These are phyloP conservation scores for Acer saccharum DNA, from an alignment of 345 rosid species.

Conservation along the genomic window DNA sequence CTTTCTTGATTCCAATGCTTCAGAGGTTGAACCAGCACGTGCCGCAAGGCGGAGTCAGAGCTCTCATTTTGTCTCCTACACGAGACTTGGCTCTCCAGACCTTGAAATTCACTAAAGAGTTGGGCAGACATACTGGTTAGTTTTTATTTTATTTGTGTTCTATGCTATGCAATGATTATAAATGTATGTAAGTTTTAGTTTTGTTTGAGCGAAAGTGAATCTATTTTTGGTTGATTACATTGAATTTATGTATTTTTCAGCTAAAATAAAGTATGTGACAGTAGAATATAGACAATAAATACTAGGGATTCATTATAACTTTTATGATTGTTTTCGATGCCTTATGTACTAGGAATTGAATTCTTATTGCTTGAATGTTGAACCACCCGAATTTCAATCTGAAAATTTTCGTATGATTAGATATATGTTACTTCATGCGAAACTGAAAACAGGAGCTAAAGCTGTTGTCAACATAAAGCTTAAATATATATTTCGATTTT, in stretches of 20 bases:
- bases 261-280: too few relatives aligned
- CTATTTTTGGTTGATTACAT: too few relatives aligned
- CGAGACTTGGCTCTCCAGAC: slow-evolving; percentile 96
- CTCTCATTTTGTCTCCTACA: slow-evolving; percentile 88
- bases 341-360: background rate
- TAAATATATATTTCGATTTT: too few relatives aligned
- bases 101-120: slow-evolving; percentile 87
- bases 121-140: slow-evolving; percentile 81
- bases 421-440: background rate
- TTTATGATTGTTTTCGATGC: background rate
- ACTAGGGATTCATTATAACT: too few relatives aligned
- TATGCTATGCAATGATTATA: background rate
- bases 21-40: slow-evolving; percentile 79
- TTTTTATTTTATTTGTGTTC: background rate
- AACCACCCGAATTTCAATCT: background rate
- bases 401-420: background rate
- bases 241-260: too few relatives aligned
- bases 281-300: too few relatives aligned
- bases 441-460: background rate
- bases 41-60: slow-evolving; percentile 83
- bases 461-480: background rate
- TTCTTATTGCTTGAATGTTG: background rate
- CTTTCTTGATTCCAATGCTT: slow-evolving; percentile 90
- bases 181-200: background rate
- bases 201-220: too few relatives aligned